Evolutionary conservation across 2,329 filamentous ascomycete species (phyloP), one percentile per base, ranked within the genome.

Genomic region (Fusarium nurragi): DNA sequence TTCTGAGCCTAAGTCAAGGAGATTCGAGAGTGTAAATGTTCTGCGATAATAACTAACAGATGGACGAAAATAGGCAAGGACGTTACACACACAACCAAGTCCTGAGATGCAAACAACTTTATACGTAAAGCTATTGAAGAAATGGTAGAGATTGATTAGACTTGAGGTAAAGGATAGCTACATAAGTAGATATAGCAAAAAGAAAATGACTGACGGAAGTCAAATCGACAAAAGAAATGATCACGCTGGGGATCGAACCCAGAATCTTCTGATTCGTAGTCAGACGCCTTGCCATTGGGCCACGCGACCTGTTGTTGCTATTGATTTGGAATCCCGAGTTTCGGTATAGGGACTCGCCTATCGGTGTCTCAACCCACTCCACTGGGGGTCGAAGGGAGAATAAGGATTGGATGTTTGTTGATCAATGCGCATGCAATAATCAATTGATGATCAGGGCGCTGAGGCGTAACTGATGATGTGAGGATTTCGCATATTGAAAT

Each of bases 191-290:
- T 4, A 30, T 10, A 26, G 13, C 18, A 41, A 57, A 30, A 48
- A 12, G 19, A 25, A 4, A 22, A 11, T 2, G 4, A 11, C 3
- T 13, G 2, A 1, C n/a, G 19, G 5, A 13, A 1, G 6, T 6
- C 4, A 7, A 26, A n/a, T 10, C 6, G 5, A 13, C 30, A 63
- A 63, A 63, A 58, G 26, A 4, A 4, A 6, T 64, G 60, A 64
- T 63, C 68, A 67, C 59, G 65, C 56, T 69, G 65, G 68, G 68
- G 68, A 60, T 71, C 68, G 68, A 71, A 71, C 68, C 68, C 63
- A 67, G 57, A 67, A 71, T 71, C 68, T 71, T 67, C 68, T 70
- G 68, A 71, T 71, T 71, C 68, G 68, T 71, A 71, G 68, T 68
- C 68, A 71, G 68, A 71, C 65, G 68, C 68, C 66, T 69, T 69